A percentile compares a stretch with the other conserved stretches of the same genome.
These are phyloP conservation scores for Botrytis cinerea DNA, from an alignment of 2,329 filamentous ascomycete genomes.

Conservation along the genomic window DNA sequence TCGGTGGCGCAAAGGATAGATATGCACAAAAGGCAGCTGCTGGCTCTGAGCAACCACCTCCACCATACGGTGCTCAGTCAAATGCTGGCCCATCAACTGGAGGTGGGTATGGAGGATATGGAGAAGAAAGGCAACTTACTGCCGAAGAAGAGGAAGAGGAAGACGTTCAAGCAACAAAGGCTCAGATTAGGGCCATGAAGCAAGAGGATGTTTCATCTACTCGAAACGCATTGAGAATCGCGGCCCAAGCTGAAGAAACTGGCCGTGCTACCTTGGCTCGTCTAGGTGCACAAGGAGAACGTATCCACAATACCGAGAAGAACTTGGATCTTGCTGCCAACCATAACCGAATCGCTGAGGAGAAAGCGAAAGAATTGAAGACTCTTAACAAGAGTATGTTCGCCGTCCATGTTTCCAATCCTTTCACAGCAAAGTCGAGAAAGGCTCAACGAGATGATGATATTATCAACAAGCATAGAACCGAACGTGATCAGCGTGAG, in stretches of 20 bases:
- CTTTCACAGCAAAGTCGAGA: slow-evolving; percentile 71
- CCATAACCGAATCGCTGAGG: slow-evolving; percentile 74
- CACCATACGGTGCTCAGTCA: slow-evolving; percentile 36
- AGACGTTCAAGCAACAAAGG: slow-evolving; percentile 69
- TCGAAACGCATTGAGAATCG: slow-evolving; percentile 67
- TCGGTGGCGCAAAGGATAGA: slow-evolving; percentile 47
- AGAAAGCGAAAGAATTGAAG: slow-evolving; percentile 80
- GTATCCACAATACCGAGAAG: slow-evolving; percentile 78
- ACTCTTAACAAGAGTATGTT: slow-evolving; percentile 90
- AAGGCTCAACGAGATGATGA: slow-evolving; percentile 65
- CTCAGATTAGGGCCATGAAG: slow-evolving; percentile 74
- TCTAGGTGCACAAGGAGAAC: slow-evolving; percentile 76
- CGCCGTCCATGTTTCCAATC: slow-evolving; percentile 74
- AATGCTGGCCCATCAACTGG: slow-evolving; percentile 26
- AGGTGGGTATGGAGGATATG: slow-evolving; percentile 53
- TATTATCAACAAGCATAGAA: slow-evolving; percentile 67
- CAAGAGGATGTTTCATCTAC: slow-evolving; percentile 74
- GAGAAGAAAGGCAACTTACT: slow-evolving; percentile 75
- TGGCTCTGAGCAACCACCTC: slow-evolving; percentile 34
- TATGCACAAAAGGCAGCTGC: slow-evolving; percentile 38
- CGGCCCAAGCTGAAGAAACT: slow-evolving; percentile 68
- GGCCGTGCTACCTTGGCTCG: slow-evolving; percentile 71
- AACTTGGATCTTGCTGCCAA: slow-evolving; percentile 79
- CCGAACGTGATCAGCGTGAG: slow-evolving; percentile 66
- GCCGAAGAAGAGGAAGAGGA: slow-evolving; percentile 75